Evolutionary conservation across 108 stramenopile species (phyloP).

Genomic region (Skeletonema marinoi): DNA sequence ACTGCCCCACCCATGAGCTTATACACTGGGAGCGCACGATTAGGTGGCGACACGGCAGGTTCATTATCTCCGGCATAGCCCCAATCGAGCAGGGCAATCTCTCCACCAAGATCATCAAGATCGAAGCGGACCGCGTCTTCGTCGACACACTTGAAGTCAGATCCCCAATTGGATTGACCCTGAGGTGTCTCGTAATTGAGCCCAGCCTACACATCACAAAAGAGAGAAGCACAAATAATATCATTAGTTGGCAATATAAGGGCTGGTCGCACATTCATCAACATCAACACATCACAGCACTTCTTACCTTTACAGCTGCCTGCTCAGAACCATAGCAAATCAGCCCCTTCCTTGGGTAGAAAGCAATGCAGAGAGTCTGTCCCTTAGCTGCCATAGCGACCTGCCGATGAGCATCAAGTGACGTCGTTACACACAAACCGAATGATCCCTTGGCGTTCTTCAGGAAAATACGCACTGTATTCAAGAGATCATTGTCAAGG

Average conservation of each 20-base stretch:
- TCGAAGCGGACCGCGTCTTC: slow-evolving; percentile 63
- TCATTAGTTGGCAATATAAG: neutral
- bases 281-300: neutral
- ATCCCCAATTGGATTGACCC: slow-evolving; percentile 19
- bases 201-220: slow-evolving; percentile 47
- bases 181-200: slow-evolving; percentile 40
- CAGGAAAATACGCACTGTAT: slow-evolving; percentile 53
- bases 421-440: slow-evolving; percentile 63
- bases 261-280: neutral
- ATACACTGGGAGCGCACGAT: slow-evolving; percentile 39
- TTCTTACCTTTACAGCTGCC: slow-evolving; percentile 59
- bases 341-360: slow-evolving; percentile 69
- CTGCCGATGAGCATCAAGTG: slow-evolving; percentile 70
- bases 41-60: slow-evolving; percentile 51
- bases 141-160: slow-evolving; percentile 27
- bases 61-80: slow-evolving; percentile 21
- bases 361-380: slow-evolving; percentile 66
- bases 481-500: slow-evolving; percentile 70
- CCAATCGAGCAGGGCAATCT: slow-evolving; percentile 69
- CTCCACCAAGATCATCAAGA: slow-evolving; percentile 70
- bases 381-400: slow-evolving; percentile 67
- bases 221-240: neutral
- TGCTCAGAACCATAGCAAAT: slow-evolving; percentile 75
- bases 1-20: slow-evolving; percentile 58
- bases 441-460: slow-evolving; percentile 68